Conservation (phyloP, 2,329 filamentous ascomycete genomes). For the Penicillium sp. region DNA sequence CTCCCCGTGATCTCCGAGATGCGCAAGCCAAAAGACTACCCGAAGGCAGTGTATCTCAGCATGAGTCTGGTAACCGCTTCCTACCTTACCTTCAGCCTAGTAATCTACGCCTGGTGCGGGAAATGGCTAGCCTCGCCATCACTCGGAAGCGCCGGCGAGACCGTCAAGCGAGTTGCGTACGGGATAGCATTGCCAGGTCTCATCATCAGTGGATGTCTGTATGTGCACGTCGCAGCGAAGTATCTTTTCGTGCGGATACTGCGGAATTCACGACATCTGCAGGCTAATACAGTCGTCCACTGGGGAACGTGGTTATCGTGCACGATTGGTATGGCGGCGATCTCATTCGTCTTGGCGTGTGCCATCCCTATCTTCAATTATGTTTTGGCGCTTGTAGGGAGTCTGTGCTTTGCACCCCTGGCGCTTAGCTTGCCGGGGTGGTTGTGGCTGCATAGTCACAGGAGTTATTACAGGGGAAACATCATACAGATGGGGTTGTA, state of each 20-base stretch:
- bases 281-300: conserved; percentile 49
- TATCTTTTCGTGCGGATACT: too few relatives aligned
- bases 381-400: conserved; percentile 49
- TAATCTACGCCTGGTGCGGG: too few relatives aligned
- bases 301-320: conserved; percentile 51
- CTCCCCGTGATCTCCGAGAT: conserved; percentile 65
- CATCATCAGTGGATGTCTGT: conserved; percentile 40
- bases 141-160: too few relatives aligned
- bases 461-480: conserved; percentile 39
- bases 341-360: conserved; percentile 52
- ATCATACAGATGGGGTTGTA: conserved; percentile 38
- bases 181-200: conserved; percentile 46
- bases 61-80: conserved; percentile 56
- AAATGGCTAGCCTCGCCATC: too few relatives aligned
- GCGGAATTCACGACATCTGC: conserved; percentile 40
- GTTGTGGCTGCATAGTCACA: conserved; percentile 52
- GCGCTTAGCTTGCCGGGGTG: conserved; percentile 49
- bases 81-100: conserved; percentile 43
- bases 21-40: conserved; percentile 46
- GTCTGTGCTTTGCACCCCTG: conserved; percentile 51
- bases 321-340: conserved; percentile 41
- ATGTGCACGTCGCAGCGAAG: conserved; percentile 41
- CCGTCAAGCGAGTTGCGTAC: too few relatives aligned
- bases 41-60: conserved; percentile 30
- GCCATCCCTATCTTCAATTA: conserved; percentile 56